These are phyloP conservation scores for Candida glaebosa DNA, from an alignment of 805 yeast species.

Conservation along the genomic window DNA sequence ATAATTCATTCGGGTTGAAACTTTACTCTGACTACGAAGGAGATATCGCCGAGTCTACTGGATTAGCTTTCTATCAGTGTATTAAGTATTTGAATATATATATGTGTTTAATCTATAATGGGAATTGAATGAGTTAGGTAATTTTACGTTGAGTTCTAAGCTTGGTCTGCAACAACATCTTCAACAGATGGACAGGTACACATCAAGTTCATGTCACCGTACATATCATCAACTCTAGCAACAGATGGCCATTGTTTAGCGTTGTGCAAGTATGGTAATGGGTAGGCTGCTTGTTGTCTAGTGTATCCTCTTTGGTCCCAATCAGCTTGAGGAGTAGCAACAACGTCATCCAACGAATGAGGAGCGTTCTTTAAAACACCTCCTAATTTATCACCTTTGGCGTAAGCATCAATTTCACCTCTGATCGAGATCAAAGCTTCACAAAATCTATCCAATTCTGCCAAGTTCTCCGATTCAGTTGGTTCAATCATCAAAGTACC, in stretches of 20 bases:
- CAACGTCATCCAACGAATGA: constrained; percentile 78
- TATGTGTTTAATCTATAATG: background rate
- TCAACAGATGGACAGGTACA: constrained; percentile 92
- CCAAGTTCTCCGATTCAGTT: constrained; percentile 88
- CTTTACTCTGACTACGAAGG: background rate
- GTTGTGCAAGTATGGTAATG: constrained; percentile 66
- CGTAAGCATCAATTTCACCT: constrained; percentile 71
- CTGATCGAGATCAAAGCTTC: constrained; percentile 83
- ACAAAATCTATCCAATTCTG: constrained; percentile 86
- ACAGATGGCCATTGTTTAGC: constrained; percentile 96
- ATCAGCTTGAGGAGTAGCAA: constrained; percentile 54
- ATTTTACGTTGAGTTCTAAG: background rate
- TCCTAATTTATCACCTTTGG: constrained; percentile 64
- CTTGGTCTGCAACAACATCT: constrained; percentile 50
- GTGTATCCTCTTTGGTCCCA: constrained; percentile 89
- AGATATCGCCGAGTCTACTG: no score
- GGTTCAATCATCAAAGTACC: constrained; percentile 98
- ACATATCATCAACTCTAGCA: constrained; percentile 88
- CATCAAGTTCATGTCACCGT: constrained; percentile 86
- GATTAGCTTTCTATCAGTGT: background rate
- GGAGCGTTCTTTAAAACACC: constrained; percentile 84
- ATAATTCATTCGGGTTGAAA: no score
- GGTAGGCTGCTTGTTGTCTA: constrained; percentile 91
- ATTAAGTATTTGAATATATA: background rate
- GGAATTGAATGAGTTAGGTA: background rate